Percentiles rank a stretch among this genome's conserved stretches.
Evolutionary conservation across 345 rosid species (phyloP).

Genomic region (Eucalyptus lansdowneana): DNA sequence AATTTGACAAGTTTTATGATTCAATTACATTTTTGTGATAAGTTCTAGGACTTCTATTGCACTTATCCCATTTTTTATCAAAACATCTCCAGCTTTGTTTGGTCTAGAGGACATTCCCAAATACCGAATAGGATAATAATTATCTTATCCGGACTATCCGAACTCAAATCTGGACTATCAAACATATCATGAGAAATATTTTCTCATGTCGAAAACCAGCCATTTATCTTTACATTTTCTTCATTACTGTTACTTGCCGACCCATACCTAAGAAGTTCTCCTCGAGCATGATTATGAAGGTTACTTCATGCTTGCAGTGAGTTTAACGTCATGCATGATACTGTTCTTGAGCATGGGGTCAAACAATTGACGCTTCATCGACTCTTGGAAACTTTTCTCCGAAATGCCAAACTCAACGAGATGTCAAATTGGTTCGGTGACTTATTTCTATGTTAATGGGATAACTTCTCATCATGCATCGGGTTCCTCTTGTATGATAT

Average conservation of each 20-base stretch:
- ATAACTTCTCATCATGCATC: neutral
- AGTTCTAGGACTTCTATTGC: too few relatives aligned
- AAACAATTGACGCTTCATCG: neutral
- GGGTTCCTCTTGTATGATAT: neutral
- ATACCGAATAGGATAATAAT: neutral
- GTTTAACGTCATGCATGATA: neutral
- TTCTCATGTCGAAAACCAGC: neutral
- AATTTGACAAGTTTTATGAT: too few relatives aligned
- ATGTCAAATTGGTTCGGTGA: neutral
- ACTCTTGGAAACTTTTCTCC: neutral
- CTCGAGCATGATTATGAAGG: neutral
- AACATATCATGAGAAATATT: fast-evolving
- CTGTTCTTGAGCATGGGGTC: neutral
- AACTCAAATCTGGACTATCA: neutral
- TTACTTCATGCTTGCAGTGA: neutral
- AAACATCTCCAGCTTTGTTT: too few relatives aligned
- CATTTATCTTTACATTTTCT: neutral
- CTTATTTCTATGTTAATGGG: neutral
- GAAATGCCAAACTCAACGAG: neutral
- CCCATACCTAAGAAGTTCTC: neutral
- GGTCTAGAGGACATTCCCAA: neutral
- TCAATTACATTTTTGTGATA: too few relatives aligned
- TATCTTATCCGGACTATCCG: too few relatives aligned
- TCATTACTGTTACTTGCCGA: neutral
- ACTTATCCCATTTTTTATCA: too few relatives aligned